Percentiles rank a stretch among this genome's conserved stretches.
Evolutionary conservation across 148 eudicot species (phyloP).

Genomic region (Arbutus unedo): DNA sequence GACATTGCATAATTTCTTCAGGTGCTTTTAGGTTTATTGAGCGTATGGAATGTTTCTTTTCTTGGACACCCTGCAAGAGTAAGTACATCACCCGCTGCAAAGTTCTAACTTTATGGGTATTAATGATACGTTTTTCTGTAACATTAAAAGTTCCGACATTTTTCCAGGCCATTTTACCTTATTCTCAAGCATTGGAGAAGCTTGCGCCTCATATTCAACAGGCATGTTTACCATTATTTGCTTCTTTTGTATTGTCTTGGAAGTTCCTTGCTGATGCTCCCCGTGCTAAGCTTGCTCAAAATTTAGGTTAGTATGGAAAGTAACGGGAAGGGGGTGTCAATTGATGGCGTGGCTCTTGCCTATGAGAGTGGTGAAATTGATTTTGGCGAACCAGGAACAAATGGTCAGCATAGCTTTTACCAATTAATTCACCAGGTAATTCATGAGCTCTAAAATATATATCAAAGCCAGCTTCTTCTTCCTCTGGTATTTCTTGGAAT

Average conservation of each 20-base stretch:
- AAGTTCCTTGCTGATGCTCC: constrained; percentile 12
- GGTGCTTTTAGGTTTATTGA: constrained; percentile 94
- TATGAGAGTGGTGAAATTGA: constrained; percentile 92
- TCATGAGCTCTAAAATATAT: neutral
- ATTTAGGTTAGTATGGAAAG: constrained; percentile 97
- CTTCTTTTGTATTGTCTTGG: neutral
- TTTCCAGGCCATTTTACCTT: constrained; percentile 88
- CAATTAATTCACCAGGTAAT: constrained; percentile 97
- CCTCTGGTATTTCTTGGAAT: neutral
- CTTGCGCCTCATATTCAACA: constrained; percentile 98
- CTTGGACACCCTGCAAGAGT: constrained; percentile 97
- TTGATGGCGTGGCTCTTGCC: constrained; percentile 81
- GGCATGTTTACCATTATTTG: constrained; percentile 32
- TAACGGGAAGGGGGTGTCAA: constrained; percentile 97
- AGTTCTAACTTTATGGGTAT: constrained; percentile 1
- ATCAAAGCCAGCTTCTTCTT: neutral
- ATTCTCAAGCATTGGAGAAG: constrained; percentile 93
- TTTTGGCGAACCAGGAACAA: constrained; percentile 99
- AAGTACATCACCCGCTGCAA: constrained; percentile 29
- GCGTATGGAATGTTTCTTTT: constrained; percentile 94
- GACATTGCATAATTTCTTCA: constrained; percentile 34
- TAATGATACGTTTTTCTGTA: neutral
- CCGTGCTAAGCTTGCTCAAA: constrained; percentile 13
- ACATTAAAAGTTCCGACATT: constrained; percentile 2
- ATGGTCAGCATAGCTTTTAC: constrained; percentile 99